Evolutionary conservation across 176 grass and related monocot species (phyloP).

Genomic region (Cymbopogon citratus): DNA sequence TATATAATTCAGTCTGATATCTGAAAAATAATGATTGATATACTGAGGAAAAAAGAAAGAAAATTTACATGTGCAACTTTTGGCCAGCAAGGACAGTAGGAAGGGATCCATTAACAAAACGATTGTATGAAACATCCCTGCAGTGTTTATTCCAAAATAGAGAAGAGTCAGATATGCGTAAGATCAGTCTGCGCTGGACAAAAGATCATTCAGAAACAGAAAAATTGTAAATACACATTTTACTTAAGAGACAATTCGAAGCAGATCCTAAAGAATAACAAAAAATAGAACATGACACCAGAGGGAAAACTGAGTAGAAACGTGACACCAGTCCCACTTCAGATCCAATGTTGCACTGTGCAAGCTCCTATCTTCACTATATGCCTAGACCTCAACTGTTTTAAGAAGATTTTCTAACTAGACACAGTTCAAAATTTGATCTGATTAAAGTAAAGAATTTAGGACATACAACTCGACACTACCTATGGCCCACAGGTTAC

Average conservation of each 20-base stretch:
- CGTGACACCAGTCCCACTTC: not conserved
- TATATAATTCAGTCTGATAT: not conserved
- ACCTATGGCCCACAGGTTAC: not conserved
- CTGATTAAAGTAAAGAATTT: not conserved
- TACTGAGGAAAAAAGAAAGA: not conserved
- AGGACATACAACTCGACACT: not conserved
- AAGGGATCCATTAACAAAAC: constrained; percentile 5
- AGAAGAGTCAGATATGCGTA: constrained; percentile 4
- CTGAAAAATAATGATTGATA: not conserved
- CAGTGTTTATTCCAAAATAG: constrained; percentile 10
- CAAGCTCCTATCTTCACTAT: not conserved
- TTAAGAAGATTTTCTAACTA: not conserved
- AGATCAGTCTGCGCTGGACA: not conserved
- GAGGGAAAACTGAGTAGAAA: not conserved
- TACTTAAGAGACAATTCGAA: not conserved
- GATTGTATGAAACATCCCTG: constrained; percentile 64
- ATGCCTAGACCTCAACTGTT: not conserved
- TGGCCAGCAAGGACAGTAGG: not conserved
- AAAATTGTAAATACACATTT: not conserved
- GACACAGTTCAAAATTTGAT: not conserved
- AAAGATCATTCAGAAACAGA: not conserved
- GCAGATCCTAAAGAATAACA: not conserved
- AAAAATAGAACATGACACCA: not conserved
- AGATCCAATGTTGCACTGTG: not conserved
- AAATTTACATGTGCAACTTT: constrained; percentile 2